Base-by-base conservation (phyloP, 139 green algal species). In the Tetratostichococcus sp. region DNA sequence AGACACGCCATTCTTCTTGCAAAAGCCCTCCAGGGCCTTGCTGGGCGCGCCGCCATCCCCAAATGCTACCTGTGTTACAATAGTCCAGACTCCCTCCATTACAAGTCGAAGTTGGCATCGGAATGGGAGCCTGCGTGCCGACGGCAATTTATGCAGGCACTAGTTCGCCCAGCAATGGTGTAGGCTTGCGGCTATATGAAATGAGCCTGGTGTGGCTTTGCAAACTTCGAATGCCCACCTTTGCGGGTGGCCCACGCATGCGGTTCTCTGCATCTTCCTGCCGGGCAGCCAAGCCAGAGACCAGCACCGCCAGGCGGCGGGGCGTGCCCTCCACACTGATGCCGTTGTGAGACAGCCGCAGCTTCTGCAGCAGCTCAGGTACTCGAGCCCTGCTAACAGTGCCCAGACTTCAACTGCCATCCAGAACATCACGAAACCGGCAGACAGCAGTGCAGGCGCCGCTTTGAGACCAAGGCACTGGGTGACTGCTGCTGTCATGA, bases 11-110 rank as follows among this genome's bases (percentile, higher is more conserved):
- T 94, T 97, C 83, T 98, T 98, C 42, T 81, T 88, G 81, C 89
- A 97, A 82, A 98, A 99, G 32, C 96, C 96, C 67, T 93, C 73
- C 67, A 95, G 84, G 2, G 96, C 95, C 81, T 96, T 96, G 69
- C 88, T 97, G 66, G 93, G 89, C 8, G 69, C 77, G 31, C 93
- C 93, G 17, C 90, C 77, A 0, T 73, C 79, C 1, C 83, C 83
- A 74, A 90, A 97, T 1, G 89, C 91, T 32, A 89, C 80, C 66
- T 84, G 73, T 11, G 70, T 0, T 26, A 73, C 33, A 65, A 23
- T 62, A 28, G 39, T 50, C 11, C n/a, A n/a, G n/a, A n/a, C n/a
- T n/a, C n/a, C n/a, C n/a, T n/a, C n/a, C n/a, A n/a, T n/a, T n/a
- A n/a, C n/a, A n/a, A n/a, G n/a, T n/a, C n/a, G n/a, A 22, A 14